phyloP scores from a whole-genome alignment of 2,329 filamentous ascomycete genomes.

The Ophiostoma novo-ulmi region DNA sequence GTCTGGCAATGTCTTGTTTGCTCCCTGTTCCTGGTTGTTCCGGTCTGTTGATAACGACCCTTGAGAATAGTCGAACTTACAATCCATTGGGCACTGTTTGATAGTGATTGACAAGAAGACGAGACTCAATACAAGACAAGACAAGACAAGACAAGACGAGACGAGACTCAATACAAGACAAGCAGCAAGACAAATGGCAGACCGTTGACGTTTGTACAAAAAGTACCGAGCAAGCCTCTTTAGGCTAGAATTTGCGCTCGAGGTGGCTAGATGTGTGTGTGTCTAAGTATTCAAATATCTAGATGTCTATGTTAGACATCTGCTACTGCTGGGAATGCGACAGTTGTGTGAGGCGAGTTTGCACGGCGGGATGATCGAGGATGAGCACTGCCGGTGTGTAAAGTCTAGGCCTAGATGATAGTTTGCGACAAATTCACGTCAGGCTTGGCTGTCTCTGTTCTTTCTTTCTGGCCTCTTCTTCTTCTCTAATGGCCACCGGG shows the following conservation, averaged over 20 bases:
- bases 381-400: neutral
- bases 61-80: neutral
- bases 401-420: neutral
- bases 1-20: neutral
- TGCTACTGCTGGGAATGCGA: neutral
- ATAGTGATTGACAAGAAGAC: neutral
- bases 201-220: neutral
- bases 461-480: neutral
- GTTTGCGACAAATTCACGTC: neutral
- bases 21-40: neutral
- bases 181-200: neutral
- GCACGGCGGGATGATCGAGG: neutral
- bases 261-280: neutral
- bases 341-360: neutral
- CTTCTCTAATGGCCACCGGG: too few relatives aligned
- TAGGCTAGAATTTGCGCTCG: neutral
- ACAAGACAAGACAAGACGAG: neutral
- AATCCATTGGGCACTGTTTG: neutral
- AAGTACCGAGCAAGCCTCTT: neutral
- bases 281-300: too few relatives aligned
- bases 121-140: too few relatives aligned
- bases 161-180: neutral
- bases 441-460: neutral
- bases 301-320: too few relatives aligned
- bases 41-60: neutral